Evolutionary conservation across 331 rosid genomes (phyloP).

Genomic region (Malus hybrid): DNA sequence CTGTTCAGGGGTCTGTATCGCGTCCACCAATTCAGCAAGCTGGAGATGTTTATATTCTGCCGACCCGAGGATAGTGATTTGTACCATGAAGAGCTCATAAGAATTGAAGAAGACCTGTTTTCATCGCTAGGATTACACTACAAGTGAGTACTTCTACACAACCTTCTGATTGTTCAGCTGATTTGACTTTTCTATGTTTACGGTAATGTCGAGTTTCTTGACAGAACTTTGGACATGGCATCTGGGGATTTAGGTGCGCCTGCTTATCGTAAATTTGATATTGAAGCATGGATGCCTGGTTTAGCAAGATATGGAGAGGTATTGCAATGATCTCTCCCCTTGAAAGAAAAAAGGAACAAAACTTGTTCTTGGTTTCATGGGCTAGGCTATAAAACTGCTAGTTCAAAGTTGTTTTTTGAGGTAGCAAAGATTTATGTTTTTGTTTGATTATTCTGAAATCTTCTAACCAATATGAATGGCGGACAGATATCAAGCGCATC

Average conservation of each 20-base stretch:
- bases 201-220: conserved; percentile 12
- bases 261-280: conserved; percentile 83
- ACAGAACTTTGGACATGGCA: conserved; percentile 93
- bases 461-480: neutral
- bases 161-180: conserved; percentile 6
- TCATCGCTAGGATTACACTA: conserved; percentile 77
- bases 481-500: conserved; percentile 92
- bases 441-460: neutral
- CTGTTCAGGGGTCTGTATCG: conserved; percentile 89
- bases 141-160: conserved; percentile 39
- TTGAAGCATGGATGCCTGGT: conserved; percentile 99
- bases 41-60: conserved; percentile 86
- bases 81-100: conserved; percentile 77
- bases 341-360: neutral
- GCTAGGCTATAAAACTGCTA: neutral
- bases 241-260: conserved; percentile 91
- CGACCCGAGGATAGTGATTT: conserved; percentile 73
- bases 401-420: neutral
- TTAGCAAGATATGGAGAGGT: conserved; percentile 92
- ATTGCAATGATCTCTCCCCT: conserved; percentile 9
- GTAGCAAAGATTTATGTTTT: neutral
- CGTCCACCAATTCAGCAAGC: conserved; percentile 97
- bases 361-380: neutral
- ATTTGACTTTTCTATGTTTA: conserved; percentile 5
- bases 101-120: conserved; percentile 79